Conservation (phyloP, 2,329 filamentous ascomycete species). For the Xylaria multiplex region DNA sequence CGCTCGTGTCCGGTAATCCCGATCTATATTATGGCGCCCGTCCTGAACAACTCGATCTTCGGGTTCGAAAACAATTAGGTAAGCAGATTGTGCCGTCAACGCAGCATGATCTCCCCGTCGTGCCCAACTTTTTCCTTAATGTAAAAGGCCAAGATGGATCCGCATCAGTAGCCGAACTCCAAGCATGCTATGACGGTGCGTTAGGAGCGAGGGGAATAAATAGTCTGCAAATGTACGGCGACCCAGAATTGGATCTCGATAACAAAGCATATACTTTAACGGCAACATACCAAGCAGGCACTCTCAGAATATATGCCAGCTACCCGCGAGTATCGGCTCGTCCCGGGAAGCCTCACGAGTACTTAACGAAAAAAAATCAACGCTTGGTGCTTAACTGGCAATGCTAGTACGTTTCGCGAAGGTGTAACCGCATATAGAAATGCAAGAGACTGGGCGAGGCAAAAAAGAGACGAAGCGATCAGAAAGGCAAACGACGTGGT, state of each 20-base stretch:
- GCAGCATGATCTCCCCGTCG: constrained; percentile 15
- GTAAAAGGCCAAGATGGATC: constrained; percentile 7
- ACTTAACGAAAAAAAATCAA: constrained; percentile 18
- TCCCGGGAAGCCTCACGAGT: not conserved
- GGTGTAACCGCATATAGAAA: constrained; percentile 26
- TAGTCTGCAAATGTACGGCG: constrained; percentile 22
- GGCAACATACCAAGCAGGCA: constrained; percentile 1
- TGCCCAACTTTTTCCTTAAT: constrained; percentile 8
- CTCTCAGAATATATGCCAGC: constrained; percentile 15
- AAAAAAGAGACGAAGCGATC: constrained; percentile 23
- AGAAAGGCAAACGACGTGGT: constrained; percentile 22
- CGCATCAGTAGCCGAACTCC: constrained; percentile 2
- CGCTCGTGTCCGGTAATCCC: constrained; percentile 17
- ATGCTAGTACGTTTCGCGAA: constrained; percentile 6
- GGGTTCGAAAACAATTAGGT: constrained; percentile 25
- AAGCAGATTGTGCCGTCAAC: constrained; percentile 39
- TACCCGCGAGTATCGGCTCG: not conserved
- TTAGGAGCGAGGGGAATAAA: constrained; percentile 9
- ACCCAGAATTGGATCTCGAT: not conserved
- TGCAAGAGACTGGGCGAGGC: constrained; percentile 24
- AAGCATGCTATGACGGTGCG: constrained; percentile 15
- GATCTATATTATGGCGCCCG: constrained; percentile 22
- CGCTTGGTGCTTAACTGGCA: constrained; percentile 11
- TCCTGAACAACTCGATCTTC: constrained; percentile 11
- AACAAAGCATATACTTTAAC: constrained; percentile 21